Percentiles rank a stretch among this genome's conserved stretches.
These are phyloP conservation scores for Hibiscus syriacus DNA, from an alignment of 345 rosid genomes.

Conservation along the genomic window DNA sequence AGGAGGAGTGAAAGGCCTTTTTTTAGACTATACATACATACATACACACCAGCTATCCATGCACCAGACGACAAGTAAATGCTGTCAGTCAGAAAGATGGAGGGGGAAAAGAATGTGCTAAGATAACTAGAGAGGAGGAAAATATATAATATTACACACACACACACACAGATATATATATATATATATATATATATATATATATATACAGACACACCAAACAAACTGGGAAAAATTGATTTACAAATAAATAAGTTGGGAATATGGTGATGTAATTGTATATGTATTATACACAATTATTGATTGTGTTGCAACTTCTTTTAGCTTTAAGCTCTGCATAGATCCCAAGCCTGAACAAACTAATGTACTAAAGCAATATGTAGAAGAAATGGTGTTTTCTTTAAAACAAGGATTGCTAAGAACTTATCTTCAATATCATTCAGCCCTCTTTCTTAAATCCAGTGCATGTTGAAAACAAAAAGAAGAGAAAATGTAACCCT, in stretches of 20 bases:
- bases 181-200: no score
- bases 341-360: slow-evolving; percentile 25
- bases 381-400: background rate
- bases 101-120: slow-evolving; percentile 2
- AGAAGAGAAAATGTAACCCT: background rate
- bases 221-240: slow-evolving; percentile 21
- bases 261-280: slow-evolving; percentile 8
- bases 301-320: slow-evolving; percentile 6
- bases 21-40: background rate
- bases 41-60: background rate
- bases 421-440: slow-evolving; percentile 8
- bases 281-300: slow-evolving; percentile 26
- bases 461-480: slow-evolving; percentile 3
- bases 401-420: background rate
- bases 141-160: background rate
- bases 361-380: slow-evolving; percentile 6
- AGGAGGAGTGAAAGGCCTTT: slow-evolving; percentile 4
- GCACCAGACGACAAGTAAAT: slow-evolving; percentile 2
- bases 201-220: slow-evolving; percentile 12
- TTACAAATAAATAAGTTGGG: background rate
- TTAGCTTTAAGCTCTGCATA: slow-evolving; percentile 12
- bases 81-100: slow-evolving; percentile 7
- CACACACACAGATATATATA: no score
- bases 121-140: slow-evolving; percentile 14
- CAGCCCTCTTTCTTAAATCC: slow-evolving; percentile 5